Evolutionary conservation across 1,284 basidiomycete genomes (phyloP).

Genomic region (Anthracocystis setariae): DNA sequence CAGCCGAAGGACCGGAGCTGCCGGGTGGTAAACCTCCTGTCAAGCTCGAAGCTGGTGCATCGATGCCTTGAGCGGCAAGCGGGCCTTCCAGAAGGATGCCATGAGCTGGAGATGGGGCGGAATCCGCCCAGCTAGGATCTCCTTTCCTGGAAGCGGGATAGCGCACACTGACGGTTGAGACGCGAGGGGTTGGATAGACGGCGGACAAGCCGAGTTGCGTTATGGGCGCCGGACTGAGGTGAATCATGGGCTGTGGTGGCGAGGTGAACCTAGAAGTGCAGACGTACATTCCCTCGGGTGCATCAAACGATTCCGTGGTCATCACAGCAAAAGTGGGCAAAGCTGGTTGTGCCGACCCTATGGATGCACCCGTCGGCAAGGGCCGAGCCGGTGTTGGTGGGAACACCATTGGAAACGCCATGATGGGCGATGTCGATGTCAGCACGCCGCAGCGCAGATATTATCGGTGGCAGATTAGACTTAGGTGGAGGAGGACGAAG

Average conservation of each 20-base stretch:
- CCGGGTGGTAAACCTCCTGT: conserved; percentile 49
- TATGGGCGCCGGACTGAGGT: conserved; percentile 34
- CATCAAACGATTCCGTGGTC: conserved; percentile 49
- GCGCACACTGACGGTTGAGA: conserved; percentile 40
- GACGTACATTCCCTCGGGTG: conserved; percentile 56
- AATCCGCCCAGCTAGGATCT: conserved; percentile 13
- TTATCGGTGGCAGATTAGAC: background rate
- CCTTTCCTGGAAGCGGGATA: conserved; percentile 30
- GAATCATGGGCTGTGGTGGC: conserved; percentile 42
- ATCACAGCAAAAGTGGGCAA: conserved; percentile 29
- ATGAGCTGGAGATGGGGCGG: conserved; percentile 9
- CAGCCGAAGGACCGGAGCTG: conserved; percentile 35
- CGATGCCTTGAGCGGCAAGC: conserved; percentile 58
- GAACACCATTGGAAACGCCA: conserved; percentile 39
- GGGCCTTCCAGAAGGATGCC: conserved; percentile 44
- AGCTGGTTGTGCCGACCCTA: conserved; percentile 30
- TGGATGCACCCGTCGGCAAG: conserved; percentile 29
- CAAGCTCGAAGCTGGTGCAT: conserved; percentile 45
- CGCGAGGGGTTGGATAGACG: conserved; percentile 42
- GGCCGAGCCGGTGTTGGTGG: conserved; percentile 23
- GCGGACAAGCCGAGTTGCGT: conserved; percentile 31
- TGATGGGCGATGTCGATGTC: conserved; percentile 6
- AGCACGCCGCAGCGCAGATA: background rate
- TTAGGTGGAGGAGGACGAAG: background rate
- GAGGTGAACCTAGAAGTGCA: conserved; percentile 46